Conservation (phyloP, 768 basidiomycete species). For the Hypsizygus marmoreus region DNA sequence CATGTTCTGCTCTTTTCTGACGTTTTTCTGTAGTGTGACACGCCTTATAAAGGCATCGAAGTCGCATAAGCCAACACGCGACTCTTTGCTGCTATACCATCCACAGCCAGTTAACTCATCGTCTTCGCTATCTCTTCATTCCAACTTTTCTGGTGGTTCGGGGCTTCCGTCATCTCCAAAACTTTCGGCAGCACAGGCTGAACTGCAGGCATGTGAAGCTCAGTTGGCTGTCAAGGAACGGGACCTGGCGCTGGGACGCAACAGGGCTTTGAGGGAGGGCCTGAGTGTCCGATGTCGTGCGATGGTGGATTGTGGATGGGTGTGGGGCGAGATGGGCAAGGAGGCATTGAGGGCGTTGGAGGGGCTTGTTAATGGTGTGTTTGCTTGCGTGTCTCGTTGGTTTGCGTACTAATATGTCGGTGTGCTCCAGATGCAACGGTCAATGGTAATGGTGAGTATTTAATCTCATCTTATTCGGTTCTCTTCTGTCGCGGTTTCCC, state of each 20-base stretch:
- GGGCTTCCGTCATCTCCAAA: conserved; percentile 37
- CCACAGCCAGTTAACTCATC: conserved; percentile 38
- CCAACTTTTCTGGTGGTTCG: conserved; percentile 27
- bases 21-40: conserved; percentile 54
- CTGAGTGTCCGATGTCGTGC: too few species aligned
- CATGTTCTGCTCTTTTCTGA: neutral
- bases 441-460: too few species aligned
- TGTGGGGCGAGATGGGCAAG: too few species aligned
- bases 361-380: too few species aligned
- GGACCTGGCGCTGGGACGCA: conserved; percentile 55
- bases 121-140: conserved; percentile 43
- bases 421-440: too few species aligned
- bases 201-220: conserved; percentile 81
- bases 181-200: conserved; percentile 66
- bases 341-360: too few species aligned
- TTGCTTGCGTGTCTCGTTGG: too few species aligned
- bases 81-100: conserved; percentile 33
- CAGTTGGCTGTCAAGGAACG: conserved; percentile 71
- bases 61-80: conserved; percentile 40
- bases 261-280: conserved; percentile 61
- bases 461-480: too few species aligned
- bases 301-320: too few species aligned
- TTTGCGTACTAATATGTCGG: too few species aligned
- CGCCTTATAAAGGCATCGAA: conserved; percentile 81
- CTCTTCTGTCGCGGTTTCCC: too few species aligned